A percentile compares a stretch with the other conserved stretches of the same genome.
phyloP scores from a whole-genome alignment of 108 stramenopile species.

The Mediolabrus comicus region DNA sequence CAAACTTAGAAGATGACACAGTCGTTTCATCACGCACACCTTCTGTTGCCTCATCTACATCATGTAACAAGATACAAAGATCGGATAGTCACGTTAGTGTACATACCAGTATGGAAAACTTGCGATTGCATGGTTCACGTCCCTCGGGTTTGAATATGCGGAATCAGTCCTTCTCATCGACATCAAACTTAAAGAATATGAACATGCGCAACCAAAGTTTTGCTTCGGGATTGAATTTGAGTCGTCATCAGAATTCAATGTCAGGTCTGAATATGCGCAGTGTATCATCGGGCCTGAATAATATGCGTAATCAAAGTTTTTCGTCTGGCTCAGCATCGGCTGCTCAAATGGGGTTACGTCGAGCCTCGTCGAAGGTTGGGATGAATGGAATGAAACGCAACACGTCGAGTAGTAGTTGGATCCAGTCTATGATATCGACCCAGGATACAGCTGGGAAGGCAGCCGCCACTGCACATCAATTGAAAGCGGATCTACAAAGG shows the following conservation, averaged over 20 bases:
- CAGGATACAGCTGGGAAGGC: slow-evolving; percentile 5
- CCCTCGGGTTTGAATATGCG: background rate
- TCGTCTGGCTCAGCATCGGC: background rate
- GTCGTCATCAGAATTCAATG: background rate
- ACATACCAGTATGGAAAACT: slow-evolving; percentile 10
- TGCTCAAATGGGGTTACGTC: background rate
- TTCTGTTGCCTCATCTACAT: slow-evolving; percentile 3
- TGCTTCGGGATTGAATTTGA: background rate
- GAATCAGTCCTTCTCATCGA: background rate
- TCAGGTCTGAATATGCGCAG: background rate
- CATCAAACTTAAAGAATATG: no score
- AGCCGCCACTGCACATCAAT: no score
- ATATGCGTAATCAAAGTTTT: background rate
- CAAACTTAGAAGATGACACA: background rate
- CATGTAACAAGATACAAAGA: slow-evolving; percentile 11
- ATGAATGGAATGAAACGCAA: background rate
- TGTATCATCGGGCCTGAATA: background rate
- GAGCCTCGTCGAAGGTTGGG: background rate
- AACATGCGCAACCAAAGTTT: slow-evolving; percentile 11
- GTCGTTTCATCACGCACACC: background rate
- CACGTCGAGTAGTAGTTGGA: slow-evolving; percentile 1
- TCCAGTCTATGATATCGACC: background rate
- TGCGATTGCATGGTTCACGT: background rate
- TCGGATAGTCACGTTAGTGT: slow-evolving; percentile 7
- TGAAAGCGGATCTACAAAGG: no score